Percentiles rank a stretch among this genome's conserved stretches.
phyloP scores from a whole-genome alignment of 805 yeast species.

The Saturnispora zaruensis region DNA sequence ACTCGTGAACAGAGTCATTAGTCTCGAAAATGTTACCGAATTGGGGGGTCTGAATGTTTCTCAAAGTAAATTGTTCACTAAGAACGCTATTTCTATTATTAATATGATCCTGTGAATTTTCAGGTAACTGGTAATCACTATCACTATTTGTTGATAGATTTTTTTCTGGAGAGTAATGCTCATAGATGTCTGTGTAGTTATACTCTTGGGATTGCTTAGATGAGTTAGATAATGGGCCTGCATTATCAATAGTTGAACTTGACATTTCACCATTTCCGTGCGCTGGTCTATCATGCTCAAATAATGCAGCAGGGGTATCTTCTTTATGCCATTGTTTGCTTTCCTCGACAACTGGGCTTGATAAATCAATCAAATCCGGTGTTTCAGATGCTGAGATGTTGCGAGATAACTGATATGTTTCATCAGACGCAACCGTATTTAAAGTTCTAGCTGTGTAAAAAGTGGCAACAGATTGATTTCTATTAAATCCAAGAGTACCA shows the following conservation, averaged over 20 bases:
- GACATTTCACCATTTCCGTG: background rate
- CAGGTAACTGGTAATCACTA: background rate
- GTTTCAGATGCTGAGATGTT: conserved; percentile 5
- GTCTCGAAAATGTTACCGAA: conserved; percentile 4
- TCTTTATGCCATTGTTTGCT: background rate
- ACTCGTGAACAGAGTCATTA: conserved; percentile 16
- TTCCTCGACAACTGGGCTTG: conserved; percentile 19
- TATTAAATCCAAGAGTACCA: conserved; percentile 2
- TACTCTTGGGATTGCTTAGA: background rate
- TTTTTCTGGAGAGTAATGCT: conserved; percentile 8
- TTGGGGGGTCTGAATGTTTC: conserved; percentile 2
- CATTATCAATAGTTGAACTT: background rate
- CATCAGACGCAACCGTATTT: conserved; percentile 19
- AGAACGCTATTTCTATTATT: background rate
- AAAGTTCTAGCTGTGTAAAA: conserved; percentile 22
- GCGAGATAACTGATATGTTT: conserved; percentile 4
- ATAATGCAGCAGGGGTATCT: background rate
- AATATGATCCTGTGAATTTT: background rate
- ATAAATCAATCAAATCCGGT: conserved; percentile 25
- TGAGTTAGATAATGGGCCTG: background rate
- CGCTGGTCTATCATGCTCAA: background rate
- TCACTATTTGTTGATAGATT: background rate
- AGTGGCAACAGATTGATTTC: conserved; percentile 24
- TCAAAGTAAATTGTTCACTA: conserved; percentile 1
- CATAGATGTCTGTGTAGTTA: conserved; percentile 14